Evolutionary conservation across 2,329 filamentous ascomycete genomes (phyloP).

Genomic region (Sarocladium brachiariae): DNA sequence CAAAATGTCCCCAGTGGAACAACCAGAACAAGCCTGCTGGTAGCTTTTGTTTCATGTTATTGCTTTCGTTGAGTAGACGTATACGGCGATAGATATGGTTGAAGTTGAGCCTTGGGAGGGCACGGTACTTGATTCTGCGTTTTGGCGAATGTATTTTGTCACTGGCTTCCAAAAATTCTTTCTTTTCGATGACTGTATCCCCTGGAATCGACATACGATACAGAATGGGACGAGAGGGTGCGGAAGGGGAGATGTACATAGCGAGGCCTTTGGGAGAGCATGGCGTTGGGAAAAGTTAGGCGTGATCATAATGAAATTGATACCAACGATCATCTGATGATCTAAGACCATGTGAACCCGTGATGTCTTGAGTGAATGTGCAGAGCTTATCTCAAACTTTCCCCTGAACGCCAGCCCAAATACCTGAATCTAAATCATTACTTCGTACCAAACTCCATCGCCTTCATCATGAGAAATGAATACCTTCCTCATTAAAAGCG

Average conservation of each 20-base stretch:
- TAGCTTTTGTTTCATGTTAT: not conserved
- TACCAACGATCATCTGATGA: no score
- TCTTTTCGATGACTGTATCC: not conserved
- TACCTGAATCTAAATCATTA: not conserved
- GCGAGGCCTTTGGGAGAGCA: not conserved
- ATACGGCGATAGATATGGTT: not conserved
- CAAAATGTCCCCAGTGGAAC: not conserved
- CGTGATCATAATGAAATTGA: slow-evolving; percentile 2
- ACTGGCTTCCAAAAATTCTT: no score
- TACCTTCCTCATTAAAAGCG: slow-evolving; percentile 85
- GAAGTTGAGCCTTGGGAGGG: not conserved
- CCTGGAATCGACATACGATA: not conserved
- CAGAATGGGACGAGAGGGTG: not conserved
- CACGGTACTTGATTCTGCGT: not conserved
- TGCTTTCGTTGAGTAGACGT: not conserved
- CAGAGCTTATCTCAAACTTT: not conserved
- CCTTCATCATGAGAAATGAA: slow-evolving; percentile 68
- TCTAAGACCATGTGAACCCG: no score
- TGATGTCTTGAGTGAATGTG: no score
- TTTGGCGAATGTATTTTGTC: slow-evolving; percentile 5
- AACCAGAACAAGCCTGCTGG: not conserved
- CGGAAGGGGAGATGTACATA: not conserved
- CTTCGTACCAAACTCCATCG: not conserved
- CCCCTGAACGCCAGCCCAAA: slow-evolving; percentile 2
- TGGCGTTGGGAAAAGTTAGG: not conserved